Evolutionary conservation across 139 green algal genomes (phyloP).

Genomic region (Chlorella sp.): DNA sequence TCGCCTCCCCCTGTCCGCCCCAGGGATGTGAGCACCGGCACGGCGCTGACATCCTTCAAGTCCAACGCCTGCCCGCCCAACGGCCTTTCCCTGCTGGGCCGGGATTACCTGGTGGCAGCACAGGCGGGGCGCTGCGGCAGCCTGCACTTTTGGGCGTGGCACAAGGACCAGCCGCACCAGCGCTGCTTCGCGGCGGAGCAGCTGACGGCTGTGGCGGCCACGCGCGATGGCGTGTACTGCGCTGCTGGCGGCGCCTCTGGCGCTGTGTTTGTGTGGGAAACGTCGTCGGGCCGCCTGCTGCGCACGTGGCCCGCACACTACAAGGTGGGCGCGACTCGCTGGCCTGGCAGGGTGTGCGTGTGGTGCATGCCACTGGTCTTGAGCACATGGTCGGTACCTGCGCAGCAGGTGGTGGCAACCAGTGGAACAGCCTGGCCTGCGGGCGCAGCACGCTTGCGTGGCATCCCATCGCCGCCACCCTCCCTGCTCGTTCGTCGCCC

Average conservation of each 20-base stretch:
- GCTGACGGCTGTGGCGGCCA: conserved; percentile 60
- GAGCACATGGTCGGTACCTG: no score
- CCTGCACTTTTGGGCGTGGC: conserved; percentile 83
- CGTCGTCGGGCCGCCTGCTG: conserved; percentile 75
- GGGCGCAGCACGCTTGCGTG: no score
- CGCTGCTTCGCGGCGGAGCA: conserved; percentile 73
- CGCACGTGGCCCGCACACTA: conserved; percentile 89
- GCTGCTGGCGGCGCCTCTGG: conserved; percentile 75
- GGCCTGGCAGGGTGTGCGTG: no score
- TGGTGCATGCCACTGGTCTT: no score
- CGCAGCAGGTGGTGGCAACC: no score
- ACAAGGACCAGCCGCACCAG: conserved; percentile 83
- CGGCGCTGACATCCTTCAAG: conserved; percentile 70
- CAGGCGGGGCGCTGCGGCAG: conserved; percentile 63
- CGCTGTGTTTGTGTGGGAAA: conserved; percentile 81
- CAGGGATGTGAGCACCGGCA: conserved; percentile 80
- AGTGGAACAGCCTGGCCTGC: no score
- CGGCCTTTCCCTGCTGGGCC: conserved; percentile 62
- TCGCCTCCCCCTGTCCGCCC: neutral
- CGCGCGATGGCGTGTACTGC: conserved; percentile 59
- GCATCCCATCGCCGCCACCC: no score
- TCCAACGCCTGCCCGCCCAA: conserved; percentile 50
- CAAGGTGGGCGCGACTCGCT: conserved; percentile 56
- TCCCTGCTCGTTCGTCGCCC: neutral
- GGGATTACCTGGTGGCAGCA: conserved; percentile 72